phyloP scores from a whole-genome alignment of 306 rosid genomes.

The Malus orientalis region DNA sequence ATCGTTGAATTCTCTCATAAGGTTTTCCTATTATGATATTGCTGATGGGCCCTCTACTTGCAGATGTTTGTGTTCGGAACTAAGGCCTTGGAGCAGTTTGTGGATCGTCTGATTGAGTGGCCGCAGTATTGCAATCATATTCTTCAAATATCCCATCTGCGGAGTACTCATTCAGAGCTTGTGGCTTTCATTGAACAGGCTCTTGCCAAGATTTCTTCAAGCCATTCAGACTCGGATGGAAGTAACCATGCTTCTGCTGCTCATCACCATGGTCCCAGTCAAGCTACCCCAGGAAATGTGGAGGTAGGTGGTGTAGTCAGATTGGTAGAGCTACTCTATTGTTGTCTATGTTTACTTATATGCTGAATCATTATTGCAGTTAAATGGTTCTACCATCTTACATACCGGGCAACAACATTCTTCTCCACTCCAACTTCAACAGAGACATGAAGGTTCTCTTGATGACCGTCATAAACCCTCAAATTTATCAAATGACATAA shows the following conservation, averaged over 20 bases:
- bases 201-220: conserved; percentile 74
- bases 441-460: conserved; percentile 56
- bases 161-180: conserved; percentile 67
- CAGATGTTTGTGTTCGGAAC: conserved; percentile 98
- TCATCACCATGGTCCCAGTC: conserved; percentile 48
- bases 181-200: conserved; percentile 84
- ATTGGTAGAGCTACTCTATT: neutral
- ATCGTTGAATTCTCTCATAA: neutral
- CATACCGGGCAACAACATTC: conserved; percentile 62
- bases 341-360: conserved; percentile 1
- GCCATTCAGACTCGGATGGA: conserved; percentile 71
- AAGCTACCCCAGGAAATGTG: conserved; percentile 46
- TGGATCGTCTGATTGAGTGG: conserved; percentile 96
- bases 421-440: conserved; percentile 61
- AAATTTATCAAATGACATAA: conserved; percentile 47
- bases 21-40: conserved; percentile 5
- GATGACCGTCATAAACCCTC: conserved; percentile 64
- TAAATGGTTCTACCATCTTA: conserved; percentile 41
- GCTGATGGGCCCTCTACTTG: conserved; percentile 22
- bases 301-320: conserved; percentile 42
- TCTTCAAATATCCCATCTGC: conserved; percentile 90
- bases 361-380: conserved; percentile 38
- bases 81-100: conserved; percentile 93
- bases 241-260: conserved; percentile 45
- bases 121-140: conserved; percentile 98